phyloP scores from a whole-genome alignment of 2,329 filamentous ascomycete species.

The Xylariaceae sp. region DNA sequence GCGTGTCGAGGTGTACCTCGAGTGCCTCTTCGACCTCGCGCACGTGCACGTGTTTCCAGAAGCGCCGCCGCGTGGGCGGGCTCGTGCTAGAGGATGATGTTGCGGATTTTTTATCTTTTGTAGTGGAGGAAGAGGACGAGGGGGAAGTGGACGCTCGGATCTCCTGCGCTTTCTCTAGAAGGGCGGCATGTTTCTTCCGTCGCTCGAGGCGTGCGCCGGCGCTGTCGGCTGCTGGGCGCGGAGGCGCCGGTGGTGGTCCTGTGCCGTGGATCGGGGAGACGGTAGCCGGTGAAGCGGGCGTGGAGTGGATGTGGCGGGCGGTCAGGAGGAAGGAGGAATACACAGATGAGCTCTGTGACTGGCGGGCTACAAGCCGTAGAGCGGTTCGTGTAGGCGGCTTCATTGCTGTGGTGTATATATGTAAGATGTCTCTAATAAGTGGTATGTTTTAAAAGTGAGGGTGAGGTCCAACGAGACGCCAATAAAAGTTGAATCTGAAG shows the following conservation, averaged over 20 bases:
- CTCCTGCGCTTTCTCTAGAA: slow-evolving; percentile 60
- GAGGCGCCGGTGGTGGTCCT: slow-evolving; percentile 65
- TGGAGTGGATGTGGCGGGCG: slow-evolving; percentile 42
- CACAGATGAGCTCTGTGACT: slow-evolving; percentile 35
- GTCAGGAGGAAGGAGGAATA: slow-evolving; percentile 27
- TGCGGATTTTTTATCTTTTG: slow-evolving; percentile 3
- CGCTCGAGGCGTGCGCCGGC: slow-evolving; percentile 53
- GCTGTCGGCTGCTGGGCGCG: slow-evolving; percentile 51
- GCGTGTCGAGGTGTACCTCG: slow-evolving; percentile 76
- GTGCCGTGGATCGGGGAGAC: slow-evolving; percentile 61
- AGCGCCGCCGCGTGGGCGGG: slow-evolving; percentile 69
- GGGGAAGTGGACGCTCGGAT: slow-evolving; percentile 46
- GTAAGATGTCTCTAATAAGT: neutral
- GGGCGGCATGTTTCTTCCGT: slow-evolving; percentile 60
- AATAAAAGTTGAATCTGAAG: no score
- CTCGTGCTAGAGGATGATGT: slow-evolving; percentile 6
- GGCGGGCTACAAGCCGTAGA: slow-evolving; percentile 45
- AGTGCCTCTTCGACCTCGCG: slow-evolving; percentile 66
- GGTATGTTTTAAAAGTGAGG: neutral
- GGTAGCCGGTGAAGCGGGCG: slow-evolving; percentile 49
- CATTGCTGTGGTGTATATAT: slow-evolving; percentile 46
- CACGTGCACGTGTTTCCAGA: slow-evolving; percentile 87
- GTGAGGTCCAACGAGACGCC: neutral
- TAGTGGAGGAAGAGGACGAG: slow-evolving; percentile 20
- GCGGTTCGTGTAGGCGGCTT: slow-evolving; percentile 49